phyloP scores from a whole-genome alignment of 208 protist genomes.

The Trypanosoma caninum region DNA sequence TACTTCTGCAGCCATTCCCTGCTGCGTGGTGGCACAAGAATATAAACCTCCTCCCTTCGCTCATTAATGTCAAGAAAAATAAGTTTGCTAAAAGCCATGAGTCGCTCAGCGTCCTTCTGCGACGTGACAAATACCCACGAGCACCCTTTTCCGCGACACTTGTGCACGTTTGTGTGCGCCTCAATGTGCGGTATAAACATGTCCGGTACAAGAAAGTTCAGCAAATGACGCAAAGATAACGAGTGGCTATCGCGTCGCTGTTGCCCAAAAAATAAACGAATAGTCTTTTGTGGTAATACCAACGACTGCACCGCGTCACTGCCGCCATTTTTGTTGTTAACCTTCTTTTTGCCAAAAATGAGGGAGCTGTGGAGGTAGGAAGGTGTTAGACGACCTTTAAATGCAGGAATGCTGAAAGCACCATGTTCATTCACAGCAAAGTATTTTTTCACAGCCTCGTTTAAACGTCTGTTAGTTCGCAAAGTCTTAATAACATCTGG shows the following conservation, averaged over 20 bases:
- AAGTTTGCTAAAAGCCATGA: slow-evolving; percentile 14
- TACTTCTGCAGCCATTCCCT: slow-evolving; percentile 14
- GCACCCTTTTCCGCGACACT: slow-evolving; percentile 20
- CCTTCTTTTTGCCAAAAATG: not conserved
- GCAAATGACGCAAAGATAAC: slow-evolving; percentile 16
- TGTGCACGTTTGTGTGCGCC: slow-evolving; percentile 16
- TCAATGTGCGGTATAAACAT: slow-evolving; percentile 22
- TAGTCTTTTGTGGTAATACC: not conserved
- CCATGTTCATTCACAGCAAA: slow-evolving; percentile 22
- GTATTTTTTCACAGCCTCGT: not conserved
- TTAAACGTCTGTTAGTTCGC: slow-evolving; percentile 1
- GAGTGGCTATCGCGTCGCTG: slow-evolving; percentile 24
- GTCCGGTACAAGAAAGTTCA: slow-evolving; percentile 19
- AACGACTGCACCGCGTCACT: not conserved
- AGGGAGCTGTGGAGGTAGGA: not conserved
- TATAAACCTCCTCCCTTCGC: slow-evolving; percentile 11
- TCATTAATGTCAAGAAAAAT: slow-evolving; percentile 21
- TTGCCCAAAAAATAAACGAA: slow-evolving; percentile 27
- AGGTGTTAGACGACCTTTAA: slow-evolving; percentile 1
- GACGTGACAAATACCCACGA: slow-evolving; percentile 22
- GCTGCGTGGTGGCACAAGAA: slow-evolving; percentile 13
- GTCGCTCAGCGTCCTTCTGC: slow-evolving; percentile 5
- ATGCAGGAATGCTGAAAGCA: slow-evolving; percentile 19
- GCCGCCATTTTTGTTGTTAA: not conserved
- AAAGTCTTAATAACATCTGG: slow-evolving; percentile 14